phyloP scores from a whole-genome alignment of 148 eudicot species.

The Pharnaceum exiguum region DNA sequence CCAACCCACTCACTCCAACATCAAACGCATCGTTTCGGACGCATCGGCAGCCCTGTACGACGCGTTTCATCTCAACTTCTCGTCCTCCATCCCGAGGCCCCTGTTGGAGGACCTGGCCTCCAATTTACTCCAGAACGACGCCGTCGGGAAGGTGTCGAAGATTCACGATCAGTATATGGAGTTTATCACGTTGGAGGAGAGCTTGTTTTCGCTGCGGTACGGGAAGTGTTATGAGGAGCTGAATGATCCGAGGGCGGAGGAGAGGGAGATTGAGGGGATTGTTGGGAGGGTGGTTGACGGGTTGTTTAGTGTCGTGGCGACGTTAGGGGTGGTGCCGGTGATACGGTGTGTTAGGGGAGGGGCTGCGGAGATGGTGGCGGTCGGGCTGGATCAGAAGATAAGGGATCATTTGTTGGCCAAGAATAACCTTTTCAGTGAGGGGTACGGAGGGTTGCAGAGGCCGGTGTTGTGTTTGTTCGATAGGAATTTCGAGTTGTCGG shows the following conservation, averaged over 20 bases:
- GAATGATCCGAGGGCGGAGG: constrained; percentile 88
- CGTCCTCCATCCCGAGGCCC: constrained; percentile 69
- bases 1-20: constrained; percentile 45
- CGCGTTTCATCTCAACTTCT: constrained; percentile 78
- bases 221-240: constrained; percentile 71
- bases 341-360: constrained; percentile 92
- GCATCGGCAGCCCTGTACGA: constrained; percentile 62
- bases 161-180: constrained; percentile 95
- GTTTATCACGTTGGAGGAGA: constrained; percentile 84
- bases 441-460: constrained; percentile 70
- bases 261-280: constrained; percentile 76
- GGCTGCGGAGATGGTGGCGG: constrained; percentile 93
- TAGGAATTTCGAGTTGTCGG: constrained; percentile 78
- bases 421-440: constrained; percentile 85
- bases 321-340: constrained; percentile 81
- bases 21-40: constrained; percentile 62
- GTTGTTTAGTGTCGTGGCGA: constrained; percentile 83
- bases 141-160: constrained; percentile 62
- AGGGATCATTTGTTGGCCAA: constrained; percentile 85
- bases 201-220: constrained; percentile 68
- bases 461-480: constrained; percentile 83
- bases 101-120: constrained; percentile 84
- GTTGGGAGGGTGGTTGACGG: constrained; percentile 69
- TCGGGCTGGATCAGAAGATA: constrained; percentile 75
- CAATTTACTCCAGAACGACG: constrained; percentile 49